Evolutionary conservation across 1,284 basidiomycete genomes (phyloP), one percentile per base, ranked within the genome.

Genomic region (Ganoderma lingzhi): DNA sequence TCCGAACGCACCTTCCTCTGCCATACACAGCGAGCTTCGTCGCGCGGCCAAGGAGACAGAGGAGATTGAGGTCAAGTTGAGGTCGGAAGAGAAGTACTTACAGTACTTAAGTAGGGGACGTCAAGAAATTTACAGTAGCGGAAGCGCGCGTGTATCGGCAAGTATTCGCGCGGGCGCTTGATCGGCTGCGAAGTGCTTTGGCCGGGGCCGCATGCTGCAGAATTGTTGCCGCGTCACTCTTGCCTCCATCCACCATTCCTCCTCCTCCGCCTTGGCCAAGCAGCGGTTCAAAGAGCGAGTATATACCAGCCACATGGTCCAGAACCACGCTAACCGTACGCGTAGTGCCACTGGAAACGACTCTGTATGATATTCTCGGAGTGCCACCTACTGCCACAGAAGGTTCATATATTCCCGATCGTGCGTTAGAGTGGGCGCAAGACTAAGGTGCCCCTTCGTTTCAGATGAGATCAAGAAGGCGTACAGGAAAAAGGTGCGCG

Each of bases 381-480:
- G 88, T 96, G 30, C 77, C 86, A 64, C 83, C 90, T 42, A 83
- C 84, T 68, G 95, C 95, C 48, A 88, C 85, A 48, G 91, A 92
- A 84, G 90, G 94, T 93, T 72, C 65, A 28, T 44, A 45, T 14
- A 28, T 59, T 45, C 56, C 48, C 55, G 59, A 23, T 32, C 32
- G 42, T 65, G 41, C 58, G 30, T 55, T 63, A n/a, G 58, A 44
- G n/a, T 42, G 15, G 51, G 32, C n/a, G 30, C 61, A n/a, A 28
- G 35, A n/a, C 63, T 75, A 63, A 77, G 56, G 17, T 48, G 6
- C 8, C 5, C n/a, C 37, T 45, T 45, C 53, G 44, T n/a, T 15
- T 62, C 70, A 94, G 93, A 84, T 73, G 95, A 97, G 74, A 95
- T 98, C 78, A 97, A 96, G 82, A 94, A 93, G 78, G 96, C 96